phyloP scores from a whole-genome alignment of 2,329 filamentous ascomycete species.

The Epichloe amarillans region DNA sequence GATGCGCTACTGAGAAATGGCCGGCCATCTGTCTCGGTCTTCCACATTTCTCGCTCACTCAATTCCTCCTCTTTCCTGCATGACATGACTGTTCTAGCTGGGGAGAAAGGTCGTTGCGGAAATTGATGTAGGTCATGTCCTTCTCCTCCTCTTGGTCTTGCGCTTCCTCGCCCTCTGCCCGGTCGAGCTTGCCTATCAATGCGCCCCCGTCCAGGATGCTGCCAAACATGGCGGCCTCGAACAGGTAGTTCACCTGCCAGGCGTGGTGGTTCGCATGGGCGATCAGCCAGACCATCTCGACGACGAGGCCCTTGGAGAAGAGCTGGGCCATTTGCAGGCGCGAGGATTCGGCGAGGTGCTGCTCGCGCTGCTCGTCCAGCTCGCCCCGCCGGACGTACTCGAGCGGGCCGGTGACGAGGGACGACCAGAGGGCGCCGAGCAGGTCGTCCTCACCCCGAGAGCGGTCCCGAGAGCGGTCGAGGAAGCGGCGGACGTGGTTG shows the following conservation, averaged over 20 bases:
- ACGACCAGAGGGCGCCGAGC: constrained; percentile 9
- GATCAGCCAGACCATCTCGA: constrained; percentile 11
- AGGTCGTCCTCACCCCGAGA: constrained; percentile 1
- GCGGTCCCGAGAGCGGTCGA: background rate
- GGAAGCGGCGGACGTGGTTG: constrained; percentile 8
- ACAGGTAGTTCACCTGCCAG: constrained; percentile 19
- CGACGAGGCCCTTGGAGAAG: constrained; percentile 9
- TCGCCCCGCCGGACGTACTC: constrained; percentile 9
- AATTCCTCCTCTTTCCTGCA: no score
- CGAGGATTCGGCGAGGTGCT: constrained; percentile 7
- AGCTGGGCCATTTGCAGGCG: constrained; percentile 11
- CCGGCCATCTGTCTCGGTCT: no score
- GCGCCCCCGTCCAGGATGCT: constrained; percentile 17
- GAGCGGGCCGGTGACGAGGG: constrained; percentile 8
- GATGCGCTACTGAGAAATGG: no score
- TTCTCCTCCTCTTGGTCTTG: no score
- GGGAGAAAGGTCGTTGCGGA: no score
- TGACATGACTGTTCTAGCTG: no score
- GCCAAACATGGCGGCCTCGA: constrained; percentile 21
- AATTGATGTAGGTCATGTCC: no score
- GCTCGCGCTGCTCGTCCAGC: constrained; percentile 8
- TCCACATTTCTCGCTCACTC: no score
- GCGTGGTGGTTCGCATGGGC: constrained; percentile 13
- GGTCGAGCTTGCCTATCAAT: constrained; percentile 17
- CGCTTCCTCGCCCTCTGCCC: background rate